Evolutionary conservation across 2,329 filamentous ascomycete species (phyloP), one percentile per base, ranked within the genome.

Genomic region (Stachybotrys chartarum): DNA sequence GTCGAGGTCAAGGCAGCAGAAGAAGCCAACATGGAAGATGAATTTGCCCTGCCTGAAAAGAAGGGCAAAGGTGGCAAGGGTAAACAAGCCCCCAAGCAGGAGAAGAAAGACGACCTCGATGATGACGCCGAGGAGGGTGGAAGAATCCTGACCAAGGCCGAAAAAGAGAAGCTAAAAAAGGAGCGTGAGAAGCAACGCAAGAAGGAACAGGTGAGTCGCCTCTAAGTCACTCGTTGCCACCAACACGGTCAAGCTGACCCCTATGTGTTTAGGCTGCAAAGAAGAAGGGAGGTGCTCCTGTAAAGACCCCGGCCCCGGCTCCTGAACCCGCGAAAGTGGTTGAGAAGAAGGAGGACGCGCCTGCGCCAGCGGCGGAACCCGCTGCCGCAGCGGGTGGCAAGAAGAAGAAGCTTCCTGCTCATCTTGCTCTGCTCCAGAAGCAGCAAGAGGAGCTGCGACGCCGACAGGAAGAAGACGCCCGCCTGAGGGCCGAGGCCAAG

Each of bases 81-180:
- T 65, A 70, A 78, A 67, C 71, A 70, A 67, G 59, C 60, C 10
- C 66, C 66, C 48, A 66, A 76, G 60, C 71, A 73, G 48, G 68
- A 72, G 17, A 70, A 77, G 59, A 71, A 76, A 51, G 70, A 72
- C 16, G 78, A 80, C 39, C 75, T 77, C 5, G 79, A 77, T 3
- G 79, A 78, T 18, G 79, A 78, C 17, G 78, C 75, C 11, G 83
- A 72, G 7, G 79, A 78, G 5, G 77, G 78, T 57, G 87, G 87
- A 49, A 83, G 85, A 55, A 80, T 97, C 51, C 85, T 97, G 76
- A 96, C 91, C 45, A 99, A 97, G 83, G 94, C 95, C 56, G 92
- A 99, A 77, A 99, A 99, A 78, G 94, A 99, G 72, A 96, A 91
- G 75, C 81, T 93, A 67, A 97, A 93, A 82, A 99, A 97, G 77